phyloP scores from a whole-genome alignment of 805 yeast genomes.

The Yamadazyma olivae region DNA sequence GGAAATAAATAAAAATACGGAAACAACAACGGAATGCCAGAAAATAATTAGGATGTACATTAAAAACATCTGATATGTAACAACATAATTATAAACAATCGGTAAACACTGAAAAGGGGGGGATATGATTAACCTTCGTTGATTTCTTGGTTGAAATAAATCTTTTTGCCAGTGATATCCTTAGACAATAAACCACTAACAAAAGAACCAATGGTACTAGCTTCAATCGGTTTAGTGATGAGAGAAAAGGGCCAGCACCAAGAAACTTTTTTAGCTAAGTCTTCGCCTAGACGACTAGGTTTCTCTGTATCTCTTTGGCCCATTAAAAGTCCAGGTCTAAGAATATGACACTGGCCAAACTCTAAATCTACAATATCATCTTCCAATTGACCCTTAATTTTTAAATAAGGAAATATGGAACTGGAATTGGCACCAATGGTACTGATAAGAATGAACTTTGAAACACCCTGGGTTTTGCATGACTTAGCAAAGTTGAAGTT shows the following conservation, averaged over 20 bases:
- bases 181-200: too few relatives aligned
- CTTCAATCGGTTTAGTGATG: background rate
- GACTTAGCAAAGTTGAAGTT: conserved; percentile 67
- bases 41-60: too few relatives aligned
- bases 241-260: conserved; percentile 3
- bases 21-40: too few relatives aligned
- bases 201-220: conserved; percentile 1
- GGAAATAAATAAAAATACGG: too few relatives aligned
- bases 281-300: conserved; percentile 2
- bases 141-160: too few relatives aligned
- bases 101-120: too few relatives aligned
- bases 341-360: conserved; percentile 69
- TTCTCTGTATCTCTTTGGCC: conserved; percentile 59
- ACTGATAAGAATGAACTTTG: conserved; percentile 66
- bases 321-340: conserved; percentile 73
- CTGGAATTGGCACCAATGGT: conserved; percentile 57
- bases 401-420: conserved; percentile 60
- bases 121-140: too few relatives aligned
- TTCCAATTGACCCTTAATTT: conserved; percentile 76
- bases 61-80: too few relatives aligned
- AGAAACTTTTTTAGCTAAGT: conserved; percentile 1
- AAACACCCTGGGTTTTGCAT: conserved; percentile 67
- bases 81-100: too few relatives aligned
- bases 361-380: conserved; percentile 57
- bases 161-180: too few relatives aligned